phyloP scores from a whole-genome alignment of 208 protist species.

The Crithidia brevicula region DNA sequence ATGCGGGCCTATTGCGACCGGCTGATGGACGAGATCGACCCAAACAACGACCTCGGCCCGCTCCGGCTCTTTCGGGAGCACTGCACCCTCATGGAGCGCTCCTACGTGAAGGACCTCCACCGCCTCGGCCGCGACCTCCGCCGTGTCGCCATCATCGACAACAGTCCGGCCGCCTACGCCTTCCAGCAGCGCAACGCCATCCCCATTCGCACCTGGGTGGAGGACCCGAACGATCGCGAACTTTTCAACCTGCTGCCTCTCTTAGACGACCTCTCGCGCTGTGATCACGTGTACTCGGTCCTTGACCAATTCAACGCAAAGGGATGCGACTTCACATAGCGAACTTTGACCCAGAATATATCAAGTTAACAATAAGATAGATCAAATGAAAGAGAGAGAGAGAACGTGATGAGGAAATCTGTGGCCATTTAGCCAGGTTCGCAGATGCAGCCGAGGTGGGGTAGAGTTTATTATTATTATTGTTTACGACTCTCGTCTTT shows the following conservation, averaged over 20 bases:
- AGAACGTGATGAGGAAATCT: too few species aligned
- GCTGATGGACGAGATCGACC: slow-evolving; percentile 57
- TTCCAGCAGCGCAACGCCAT: slow-evolving; percentile 81
- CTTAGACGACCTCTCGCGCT: slow-evolving; percentile 40
- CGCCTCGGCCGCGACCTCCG: slow-evolving; percentile 53
- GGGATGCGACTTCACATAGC: slow-evolving; percentile 22
- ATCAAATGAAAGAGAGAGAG: too few species aligned
- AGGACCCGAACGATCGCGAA: slow-evolving; percentile 51
- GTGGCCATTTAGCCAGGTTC: too few species aligned
- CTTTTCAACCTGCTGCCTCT: slow-evolving; percentile 55
- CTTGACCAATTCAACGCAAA: slow-evolving; percentile 55
- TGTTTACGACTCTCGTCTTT: too few species aligned
- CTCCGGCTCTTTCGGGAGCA: slow-evolving; percentile 64
- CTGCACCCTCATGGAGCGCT: slow-evolving; percentile 43
- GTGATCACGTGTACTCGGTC: slow-evolving; percentile 53
- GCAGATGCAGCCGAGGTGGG: too few species aligned
- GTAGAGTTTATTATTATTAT: too few species aligned
- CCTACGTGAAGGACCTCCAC: slow-evolving; percentile 71
- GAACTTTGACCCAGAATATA: not conserved
- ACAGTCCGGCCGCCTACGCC: slow-evolving; percentile 64
- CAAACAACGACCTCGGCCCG: slow-evolving; percentile 43
- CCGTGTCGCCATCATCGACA: slow-evolving; percentile 62
- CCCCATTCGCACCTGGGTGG: slow-evolving; percentile 67
- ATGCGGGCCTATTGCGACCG: slow-evolving; percentile 49
- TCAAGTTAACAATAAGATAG: slow-evolving; percentile 12